phyloP scores from a whole-genome alignment of 1,139 yeast genomes.

The Lodderomyces margitis region DNA sequence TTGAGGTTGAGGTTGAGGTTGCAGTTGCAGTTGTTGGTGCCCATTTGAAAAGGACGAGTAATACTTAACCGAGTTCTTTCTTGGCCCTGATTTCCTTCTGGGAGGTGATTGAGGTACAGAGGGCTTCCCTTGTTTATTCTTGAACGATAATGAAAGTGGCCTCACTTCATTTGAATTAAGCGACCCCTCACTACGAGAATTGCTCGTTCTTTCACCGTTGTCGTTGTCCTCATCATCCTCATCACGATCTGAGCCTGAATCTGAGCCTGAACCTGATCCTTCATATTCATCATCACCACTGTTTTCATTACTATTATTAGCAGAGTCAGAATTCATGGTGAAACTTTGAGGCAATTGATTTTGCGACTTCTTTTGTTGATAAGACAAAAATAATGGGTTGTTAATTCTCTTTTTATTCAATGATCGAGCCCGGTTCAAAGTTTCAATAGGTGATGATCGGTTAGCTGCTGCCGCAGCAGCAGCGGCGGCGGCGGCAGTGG shows the following conservation, averaged over 20 bases:
- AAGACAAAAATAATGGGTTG: constrained; percentile 15
- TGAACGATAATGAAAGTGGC: constrained; percentile 26
- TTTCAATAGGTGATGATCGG: constrained; percentile 18
- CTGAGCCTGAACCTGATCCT: constrained; percentile 3
- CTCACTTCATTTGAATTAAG: too few relatives aligned
- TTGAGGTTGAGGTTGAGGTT: too few relatives aligned
- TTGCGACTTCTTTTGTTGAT: constrained; percentile 19
- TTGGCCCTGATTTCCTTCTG: constrained; percentile 19
- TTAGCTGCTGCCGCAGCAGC: constrained; percentile 8
- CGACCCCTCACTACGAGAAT: not conserved
- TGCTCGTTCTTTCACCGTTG: not conserved
- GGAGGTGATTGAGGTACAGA: constrained; percentile 8
- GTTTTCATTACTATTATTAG: constrained; percentile 6
- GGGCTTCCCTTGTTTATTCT: constrained; percentile 10
- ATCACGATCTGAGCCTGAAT: constrained; percentile 5
- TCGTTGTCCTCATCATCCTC: not conserved
- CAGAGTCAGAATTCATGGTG: constrained; percentile 21
- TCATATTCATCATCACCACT: constrained; percentile 8
- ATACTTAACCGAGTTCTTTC: constrained; percentile 33
- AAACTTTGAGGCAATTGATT: constrained; percentile 20
- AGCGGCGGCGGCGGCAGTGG: constrained; percentile 3
- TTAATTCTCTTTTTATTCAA: constrained; percentile 25
- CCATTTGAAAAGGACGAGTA: constrained; percentile 25
- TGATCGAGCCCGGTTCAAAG: constrained; percentile 30
- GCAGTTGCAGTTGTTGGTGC: not conserved